Evolutionary conservation across 805 yeast genomes (phyloP).

Genomic region (Zygosaccharomyces kombuchaensis): DNA sequence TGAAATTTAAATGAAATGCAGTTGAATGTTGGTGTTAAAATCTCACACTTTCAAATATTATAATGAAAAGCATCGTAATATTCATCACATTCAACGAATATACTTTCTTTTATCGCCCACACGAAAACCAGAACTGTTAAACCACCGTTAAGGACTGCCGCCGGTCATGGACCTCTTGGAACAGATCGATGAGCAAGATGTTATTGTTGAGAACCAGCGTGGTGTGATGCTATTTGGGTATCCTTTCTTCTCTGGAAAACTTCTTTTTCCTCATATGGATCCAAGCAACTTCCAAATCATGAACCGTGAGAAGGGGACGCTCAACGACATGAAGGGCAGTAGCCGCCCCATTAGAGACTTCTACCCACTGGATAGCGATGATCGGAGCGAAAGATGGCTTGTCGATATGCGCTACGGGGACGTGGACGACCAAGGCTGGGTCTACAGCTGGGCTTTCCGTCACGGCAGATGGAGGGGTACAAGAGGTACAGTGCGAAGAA

Average conservation of each 20-base stretch:
- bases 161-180: not conserved
- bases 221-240: constrained; percentile 51
- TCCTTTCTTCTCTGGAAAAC: constrained; percentile 44
- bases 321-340: constrained; percentile 14
- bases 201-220: constrained; percentile 51
- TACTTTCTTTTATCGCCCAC: not conserved
- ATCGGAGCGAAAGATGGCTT: constrained; percentile 48
- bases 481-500: constrained; percentile 58
- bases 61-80: too few relatives aligned
- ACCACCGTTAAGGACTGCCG: not conserved
- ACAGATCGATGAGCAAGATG: constrained; percentile 29
- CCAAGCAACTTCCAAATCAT: constrained; percentile 38
- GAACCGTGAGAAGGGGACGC: constrained; percentile 13
- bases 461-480: constrained; percentile 59
- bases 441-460: constrained; percentile 51
- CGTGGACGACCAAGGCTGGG: constrained; percentile 85
- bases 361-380: constrained; percentile 18
- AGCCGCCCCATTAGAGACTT: constrained; percentile 14
- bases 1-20: too few relatives aligned
- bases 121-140: not conserved
- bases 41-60: too few relatives aligned
- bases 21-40: too few relatives aligned
- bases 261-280: constrained; percentile 46
- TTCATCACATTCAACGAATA: not conserved
- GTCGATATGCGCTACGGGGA: constrained; percentile 51